Evolutionary conservation across 257 asterid species (phyloP).

Genomic region (Perilla frutescens): DNA sequence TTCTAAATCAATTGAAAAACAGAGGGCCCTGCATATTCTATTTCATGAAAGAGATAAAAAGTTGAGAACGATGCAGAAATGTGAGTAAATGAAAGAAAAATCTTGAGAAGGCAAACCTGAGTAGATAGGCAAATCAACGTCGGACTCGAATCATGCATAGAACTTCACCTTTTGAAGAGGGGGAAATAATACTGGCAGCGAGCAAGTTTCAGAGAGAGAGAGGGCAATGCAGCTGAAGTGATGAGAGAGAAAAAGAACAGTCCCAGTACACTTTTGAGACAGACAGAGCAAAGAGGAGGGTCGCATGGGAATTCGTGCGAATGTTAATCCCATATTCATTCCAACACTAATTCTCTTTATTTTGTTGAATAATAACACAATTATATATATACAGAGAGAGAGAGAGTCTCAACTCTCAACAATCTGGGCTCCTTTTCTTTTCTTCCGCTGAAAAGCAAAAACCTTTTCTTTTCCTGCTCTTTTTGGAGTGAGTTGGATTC

Average conservation of each 20-base stretch:
- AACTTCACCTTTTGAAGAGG: conserved; percentile 36
- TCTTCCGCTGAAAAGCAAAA: conserved; percentile 32
- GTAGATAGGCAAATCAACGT: conserved; percentile 41
- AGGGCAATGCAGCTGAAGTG: conserved; percentile 23
- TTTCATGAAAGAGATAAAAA: conserved; percentile 34
- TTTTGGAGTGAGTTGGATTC: background rate
- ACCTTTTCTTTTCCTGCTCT: conserved; percentile 34
- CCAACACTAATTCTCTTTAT: conserved; percentile 36
- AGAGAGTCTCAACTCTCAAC: background rate
- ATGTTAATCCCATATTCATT: conserved; percentile 40
- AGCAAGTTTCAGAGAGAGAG: conserved; percentile 29
- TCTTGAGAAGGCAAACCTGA: conserved; percentile 28
- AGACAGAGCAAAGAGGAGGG: conserved; percentile 11
- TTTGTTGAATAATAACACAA: background rate
- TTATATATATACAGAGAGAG: background rate
- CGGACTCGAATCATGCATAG: conserved; percentile 40
- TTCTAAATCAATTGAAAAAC: conserved; percentile 28
- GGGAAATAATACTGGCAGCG: background rate
- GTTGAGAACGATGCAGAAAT: conserved; percentile 24
- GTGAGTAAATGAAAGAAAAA: conserved; percentile 36
- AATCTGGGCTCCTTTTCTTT: background rate
- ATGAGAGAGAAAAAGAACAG: conserved; percentile 34
- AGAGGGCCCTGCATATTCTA: conserved; percentile 26
- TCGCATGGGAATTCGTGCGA: conserved; percentile 53
- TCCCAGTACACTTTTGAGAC: conserved; percentile 33